Percentiles rank a stretch among this genome's conserved stretches.
Evolutionary conservation across 1,284 basidiomycete species (phyloP).

Genomic region (Leccinum glutinopallens): DNA sequence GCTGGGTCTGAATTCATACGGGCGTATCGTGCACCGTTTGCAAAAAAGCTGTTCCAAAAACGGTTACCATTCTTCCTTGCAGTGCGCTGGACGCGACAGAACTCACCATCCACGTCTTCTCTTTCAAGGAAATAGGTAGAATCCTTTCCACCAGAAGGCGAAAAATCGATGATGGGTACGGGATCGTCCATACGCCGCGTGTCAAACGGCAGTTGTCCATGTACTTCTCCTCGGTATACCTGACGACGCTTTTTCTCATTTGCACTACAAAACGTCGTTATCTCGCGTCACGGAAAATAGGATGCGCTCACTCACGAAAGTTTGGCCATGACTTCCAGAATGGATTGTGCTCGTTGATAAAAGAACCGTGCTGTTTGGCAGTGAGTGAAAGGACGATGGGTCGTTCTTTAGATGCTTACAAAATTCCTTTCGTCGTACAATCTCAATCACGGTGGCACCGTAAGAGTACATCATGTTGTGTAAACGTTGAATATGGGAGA

Average conservation of each 20-base stretch:
- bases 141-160: constrained; percentile 59
- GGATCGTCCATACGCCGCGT: constrained; percentile 74
- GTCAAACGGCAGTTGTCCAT: constrained; percentile 81
- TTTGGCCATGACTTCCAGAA: constrained; percentile 82
- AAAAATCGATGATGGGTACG: constrained; percentile 78
- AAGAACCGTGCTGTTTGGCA: constrained; percentile 64
- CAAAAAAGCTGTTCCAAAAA: constrained; percentile 53
- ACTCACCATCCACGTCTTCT: constrained; percentile 71
- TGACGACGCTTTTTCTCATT: constrained; percentile 78
- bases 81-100: not conserved
- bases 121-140: constrained; percentile 65
- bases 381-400: constrained; percentile 13
- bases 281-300: not conserved
- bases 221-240: constrained; percentile 75
- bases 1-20: constrained; percentile 45
- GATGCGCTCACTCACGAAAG: constrained; percentile 60
- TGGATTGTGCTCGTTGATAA: constrained; percentile 73
- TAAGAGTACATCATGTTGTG: constrained; percentile 94
- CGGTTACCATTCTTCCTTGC: not conserved
- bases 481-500: constrained; percentile 86
- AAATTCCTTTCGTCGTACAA: constrained; percentile 89
- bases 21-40: constrained; percentile 63
- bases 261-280: constrained; percentile 43
- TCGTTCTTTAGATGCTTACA: constrained; percentile 44
- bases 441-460: constrained; percentile 89